phyloP scores from a whole-genome alignment of 306 rosid genomes.

The Vigna unguiculata region DNA sequence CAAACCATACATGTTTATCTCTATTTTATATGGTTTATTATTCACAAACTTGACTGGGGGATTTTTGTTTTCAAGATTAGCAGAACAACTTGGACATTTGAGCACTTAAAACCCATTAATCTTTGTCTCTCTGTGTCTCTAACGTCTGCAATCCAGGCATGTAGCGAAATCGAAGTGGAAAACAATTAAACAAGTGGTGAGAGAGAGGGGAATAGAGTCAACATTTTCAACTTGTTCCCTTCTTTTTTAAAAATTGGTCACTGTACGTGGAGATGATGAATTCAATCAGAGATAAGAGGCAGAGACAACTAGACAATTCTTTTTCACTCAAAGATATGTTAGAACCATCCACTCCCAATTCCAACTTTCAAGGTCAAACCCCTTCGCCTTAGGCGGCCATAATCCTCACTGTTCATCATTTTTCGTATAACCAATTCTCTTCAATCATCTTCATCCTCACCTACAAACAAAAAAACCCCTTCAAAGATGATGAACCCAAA shows the following conservation, averaged over 20 bases:
- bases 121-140: not conserved
- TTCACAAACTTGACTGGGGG: not conserved
- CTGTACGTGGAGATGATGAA: not conserved
- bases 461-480: not conserved
- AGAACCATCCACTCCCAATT: not conserved
- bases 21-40: not conserved
- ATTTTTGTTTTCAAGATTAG: not conserved
- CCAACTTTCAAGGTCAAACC: not conserved
- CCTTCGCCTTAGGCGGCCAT: not conserved
- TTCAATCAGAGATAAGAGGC: constrained; percentile 31
- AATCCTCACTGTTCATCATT: not conserved
- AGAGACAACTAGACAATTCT: constrained; percentile 9
- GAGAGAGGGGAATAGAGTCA: constrained; percentile 12
- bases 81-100: not conserved
- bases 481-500: constrained; percentile 53
- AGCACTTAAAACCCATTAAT: not conserved
- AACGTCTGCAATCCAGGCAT: no score
- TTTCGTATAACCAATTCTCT: not conserved
- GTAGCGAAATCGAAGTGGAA: not conserved
- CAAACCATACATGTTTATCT: not conserved
- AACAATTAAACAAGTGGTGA: not conserved
- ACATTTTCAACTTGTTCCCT: not conserved
- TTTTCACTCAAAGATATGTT: not conserved
- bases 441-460: not conserved
- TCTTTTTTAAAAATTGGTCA: not conserved